Conservation (phyloP, 1,284 basidiomycete genomes). For the Abortiporus biennis region DNA sequence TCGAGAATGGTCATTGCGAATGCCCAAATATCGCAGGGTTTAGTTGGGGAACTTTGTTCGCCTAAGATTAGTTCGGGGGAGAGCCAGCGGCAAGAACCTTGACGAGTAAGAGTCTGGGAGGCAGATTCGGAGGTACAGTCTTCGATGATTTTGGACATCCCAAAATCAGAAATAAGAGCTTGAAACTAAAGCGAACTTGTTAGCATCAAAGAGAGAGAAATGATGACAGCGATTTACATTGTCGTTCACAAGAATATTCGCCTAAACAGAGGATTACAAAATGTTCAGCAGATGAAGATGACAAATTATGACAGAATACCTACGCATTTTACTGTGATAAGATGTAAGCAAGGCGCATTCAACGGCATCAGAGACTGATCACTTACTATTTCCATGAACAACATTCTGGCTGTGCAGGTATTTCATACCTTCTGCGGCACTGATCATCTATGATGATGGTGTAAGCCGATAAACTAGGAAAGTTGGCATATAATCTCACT, state of each 20-base stretch:
- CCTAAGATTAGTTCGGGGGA: slow-evolving; percentile 49
- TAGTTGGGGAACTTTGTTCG: slow-evolving; percentile 31
- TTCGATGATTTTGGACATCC: slow-evolving; percentile 52
- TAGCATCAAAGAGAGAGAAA: neutral
- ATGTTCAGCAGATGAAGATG: neutral
- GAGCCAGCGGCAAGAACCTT: slow-evolving; percentile 45
- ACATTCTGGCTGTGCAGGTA: slow-evolving; percentile 44
- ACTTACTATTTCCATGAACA: slow-evolving; percentile 52
- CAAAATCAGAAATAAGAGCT: slow-evolving; percentile 54
- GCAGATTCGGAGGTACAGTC: slow-evolving; percentile 41
- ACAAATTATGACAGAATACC: slow-evolving; percentile 18
- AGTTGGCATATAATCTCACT: too few species aligned
- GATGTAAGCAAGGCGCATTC: neutral
- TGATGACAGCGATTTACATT: slow-evolving; percentile 15
- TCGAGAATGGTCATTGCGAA: slow-evolving; percentile 55
- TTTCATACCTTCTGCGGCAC: slow-evolving; percentile 44
- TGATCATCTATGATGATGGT: too few species aligned
- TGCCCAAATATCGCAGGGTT: slow-evolving; percentile 44
- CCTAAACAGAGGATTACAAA: slow-evolving; percentile 26
- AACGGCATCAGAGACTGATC: too few species aligned
- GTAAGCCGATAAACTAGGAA: too few species aligned
- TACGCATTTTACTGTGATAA: slow-evolving; percentile 49
- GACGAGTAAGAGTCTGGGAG: slow-evolving; percentile 36
- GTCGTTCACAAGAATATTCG: slow-evolving; percentile 46
- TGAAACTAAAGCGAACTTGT: slow-evolving; percentile 29